Conservation (phyloP, 2,329 filamentous ascomycete genomes). For the Trichoderma brevicompactum region DNA sequence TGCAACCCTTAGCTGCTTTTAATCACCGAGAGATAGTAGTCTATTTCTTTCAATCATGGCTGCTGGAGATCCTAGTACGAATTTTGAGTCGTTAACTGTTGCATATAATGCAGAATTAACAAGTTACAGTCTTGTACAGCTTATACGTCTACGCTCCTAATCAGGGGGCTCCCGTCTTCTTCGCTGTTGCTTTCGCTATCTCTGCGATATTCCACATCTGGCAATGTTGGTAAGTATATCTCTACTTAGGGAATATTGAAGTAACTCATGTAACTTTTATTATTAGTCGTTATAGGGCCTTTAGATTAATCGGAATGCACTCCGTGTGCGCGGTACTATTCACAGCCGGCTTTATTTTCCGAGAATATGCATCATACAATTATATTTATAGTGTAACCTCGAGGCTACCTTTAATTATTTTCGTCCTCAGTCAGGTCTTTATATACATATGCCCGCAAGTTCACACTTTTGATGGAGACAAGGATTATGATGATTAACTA, state of each 20-base stretch:
- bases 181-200: not conserved
- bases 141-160: constrained; percentile 7
- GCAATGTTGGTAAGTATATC: constrained; percentile 4
- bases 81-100: not conserved
- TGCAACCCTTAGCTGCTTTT: not conserved
- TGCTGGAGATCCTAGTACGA: not conserved
- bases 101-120: rapidly evolving
- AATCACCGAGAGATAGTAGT: not conserved
- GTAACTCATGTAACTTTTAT: not conserved
- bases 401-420: not conserved
- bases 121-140: not conserved
- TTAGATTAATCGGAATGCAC: constrained; percentile 3
- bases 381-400: not conserved
- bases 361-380: constrained; percentile 5
- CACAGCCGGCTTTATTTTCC: not conserved
- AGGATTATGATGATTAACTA: not conserved
- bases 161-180: not conserved
- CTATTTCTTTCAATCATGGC: not conserved
- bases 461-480: not conserved
- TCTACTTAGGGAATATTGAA: no score
- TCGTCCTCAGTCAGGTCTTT: constrained; percentile 11
- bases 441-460: constrained; percentile 10
- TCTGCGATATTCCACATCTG: constrained; percentile 7
- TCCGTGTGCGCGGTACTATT: constrained; percentile 3
- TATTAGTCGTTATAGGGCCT: not conserved